Evolutionary conservation across 371 early-diverging fungal genomes (phyloP), one percentile per base, ranked within the genome.

Genomic region (Globomyces sp.): DNA sequence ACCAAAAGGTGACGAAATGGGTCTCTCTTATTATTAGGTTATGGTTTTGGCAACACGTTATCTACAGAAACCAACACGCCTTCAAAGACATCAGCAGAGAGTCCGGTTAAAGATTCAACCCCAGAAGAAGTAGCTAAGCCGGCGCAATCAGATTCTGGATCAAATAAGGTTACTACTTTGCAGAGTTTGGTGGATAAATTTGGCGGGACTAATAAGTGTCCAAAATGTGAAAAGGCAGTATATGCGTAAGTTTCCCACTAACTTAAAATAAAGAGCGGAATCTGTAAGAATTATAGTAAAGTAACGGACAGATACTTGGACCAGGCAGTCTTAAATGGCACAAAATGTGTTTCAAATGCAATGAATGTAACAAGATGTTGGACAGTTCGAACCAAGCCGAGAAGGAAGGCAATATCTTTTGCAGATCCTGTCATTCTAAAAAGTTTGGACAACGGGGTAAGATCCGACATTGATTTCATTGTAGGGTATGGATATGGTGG

Each of bases 381-480:
- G 81, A 81, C 55, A 65, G 73, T 42, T 71, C 73, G 4, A 73
- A 61, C 2, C 49, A 75, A 67, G 72, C 76, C 9, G 74, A 75
- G 39, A 76, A 72, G 58, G 78, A 82, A 40, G 61, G 62, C 2
- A 72, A 71, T 13, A 62, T 79, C 1, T 81, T 69, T 61, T 81
- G 82, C 71, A 68, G 66, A 58, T 45, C 68, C 1, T 79, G 80
- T 60, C 70, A 81, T 57, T 71, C 69, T 24, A 74, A 75, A 55
- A 72, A 77, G 52, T 81, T 74, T 71, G 82, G 79, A n/a, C 80
- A 78, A 4, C 77, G 78, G 69, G 79, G 66, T 24, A 24, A 24
- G 24, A 24, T 24, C 24, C 53, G 0, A 41, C 24, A 39, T 36
- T 64, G 24, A 4, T 3, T 53, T 10, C 44, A 51, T 41, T 8